Conservation (phyloP, 2,329 filamentous ascomycete species). For the Geoglossum cookeanum region DNA sequence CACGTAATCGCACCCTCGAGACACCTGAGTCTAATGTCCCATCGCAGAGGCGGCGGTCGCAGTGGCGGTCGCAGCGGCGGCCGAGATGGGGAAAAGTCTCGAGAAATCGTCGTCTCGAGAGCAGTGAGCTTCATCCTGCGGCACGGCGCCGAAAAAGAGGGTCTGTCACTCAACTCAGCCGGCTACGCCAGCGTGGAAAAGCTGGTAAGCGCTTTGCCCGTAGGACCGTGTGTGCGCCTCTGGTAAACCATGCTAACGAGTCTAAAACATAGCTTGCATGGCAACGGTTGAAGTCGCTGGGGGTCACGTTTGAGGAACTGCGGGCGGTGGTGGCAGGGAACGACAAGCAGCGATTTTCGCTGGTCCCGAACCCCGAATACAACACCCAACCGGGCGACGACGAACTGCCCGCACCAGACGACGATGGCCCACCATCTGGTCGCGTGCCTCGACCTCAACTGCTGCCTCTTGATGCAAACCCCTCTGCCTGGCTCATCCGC, state of each 20-base stretch:
- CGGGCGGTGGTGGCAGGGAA: constrained; percentile 48
- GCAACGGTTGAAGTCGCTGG: constrained; percentile 43
- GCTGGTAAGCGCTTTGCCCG: constrained; percentile 26
- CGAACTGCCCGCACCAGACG: not conserved
- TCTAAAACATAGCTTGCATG: constrained; percentile 29
- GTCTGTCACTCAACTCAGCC: constrained; percentile 34
- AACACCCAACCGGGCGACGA: constrained; percentile 11
- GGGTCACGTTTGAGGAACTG: constrained; percentile 60
- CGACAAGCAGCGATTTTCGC: constrained; percentile 78
- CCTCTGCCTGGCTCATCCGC: constrained; percentile 65
- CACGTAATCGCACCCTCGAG: not conserved
- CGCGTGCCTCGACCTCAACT: constrained; percentile 11
- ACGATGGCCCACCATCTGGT: constrained; percentile 15
- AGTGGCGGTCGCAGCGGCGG: constrained; percentile 13
- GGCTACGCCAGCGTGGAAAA: constrained; percentile 42
- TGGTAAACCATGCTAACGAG: not conserved
- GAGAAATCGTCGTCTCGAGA: constrained; percentile 28
- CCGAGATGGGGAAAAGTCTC: constrained; percentile 16
- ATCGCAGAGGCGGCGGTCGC: not conserved
- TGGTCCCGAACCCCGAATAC: constrained; percentile 36
- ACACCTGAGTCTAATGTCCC: not conserved
- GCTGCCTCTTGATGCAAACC: constrained; percentile 22
- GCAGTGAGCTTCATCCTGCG: constrained; percentile 36
- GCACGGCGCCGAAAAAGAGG: constrained; percentile 41
- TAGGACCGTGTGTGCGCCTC: not conserved